Evolutionary conservation across 495 filamentous ascomycete species (phyloP), one percentile per base, ranked within the genome.

Genomic region (Xylaria scruposa): DNA sequence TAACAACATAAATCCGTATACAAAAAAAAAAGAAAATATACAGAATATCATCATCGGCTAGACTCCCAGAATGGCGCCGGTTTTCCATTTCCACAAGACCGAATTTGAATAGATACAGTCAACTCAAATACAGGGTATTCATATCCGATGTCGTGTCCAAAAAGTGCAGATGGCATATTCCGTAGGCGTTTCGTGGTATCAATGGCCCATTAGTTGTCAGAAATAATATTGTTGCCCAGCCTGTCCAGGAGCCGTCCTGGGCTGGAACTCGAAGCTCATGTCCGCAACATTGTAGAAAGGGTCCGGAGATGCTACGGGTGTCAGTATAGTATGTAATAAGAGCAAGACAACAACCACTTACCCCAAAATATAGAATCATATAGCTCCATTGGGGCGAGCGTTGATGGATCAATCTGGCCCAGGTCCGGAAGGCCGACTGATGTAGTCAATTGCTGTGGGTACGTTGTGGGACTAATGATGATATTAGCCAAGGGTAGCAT

Each of bases 361-460:
- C 87, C 87, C 85, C 86, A 88, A 66, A 88, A 89, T 53, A 89
- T 89, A 4, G 85, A 87, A 72, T 89, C 86, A 72, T 88, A 89
- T 21, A 89, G 78, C 31, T 89, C 87, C 85, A 89, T 85, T 5
- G 87, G 86, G 9, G 86, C 85, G 81, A 88, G 85, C 26, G 79
- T 75, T 7, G 80, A 74, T 12, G 83, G 83, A 65, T 86, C 85
- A 26, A 85, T 81, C 17, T 78, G 76, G 31, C 75, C 62, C 38
- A 86, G 59, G n/a, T 83, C 83, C 1, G 81, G 67, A 44, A 85
- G 62, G 15, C 70, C 73, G 53, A 74, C 62, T 7, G 72, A 26
- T 29, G 73, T 78, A 60, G 84, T 79, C 47, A 85, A 73, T 3
- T 80, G 61, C 4, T 75, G 73, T 58, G 75, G 70, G 67, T 81